phyloP scores from a whole-genome alignment of 495 filamentous ascomycete genomes.

The Pseudoneurospora amorphoporcata region DNA sequence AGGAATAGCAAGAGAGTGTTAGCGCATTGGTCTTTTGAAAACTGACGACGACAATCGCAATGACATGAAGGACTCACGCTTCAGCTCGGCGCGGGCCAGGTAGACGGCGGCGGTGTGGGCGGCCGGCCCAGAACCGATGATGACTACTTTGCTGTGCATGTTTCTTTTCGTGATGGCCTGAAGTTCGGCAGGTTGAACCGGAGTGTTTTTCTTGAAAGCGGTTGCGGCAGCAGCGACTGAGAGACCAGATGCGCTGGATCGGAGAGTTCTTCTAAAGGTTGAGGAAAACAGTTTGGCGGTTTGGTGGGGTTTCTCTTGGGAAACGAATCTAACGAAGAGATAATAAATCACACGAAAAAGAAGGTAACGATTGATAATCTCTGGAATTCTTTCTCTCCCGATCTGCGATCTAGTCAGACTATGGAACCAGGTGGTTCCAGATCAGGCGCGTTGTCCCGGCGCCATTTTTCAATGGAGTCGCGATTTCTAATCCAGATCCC shows the following conservation, averaged over 20 bases:
- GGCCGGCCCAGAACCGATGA: slow-evolving; percentile 90
- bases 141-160: slow-evolving; percentile 75
- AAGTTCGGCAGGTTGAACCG: slow-evolving; percentile 42
- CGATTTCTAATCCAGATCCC: neutral
- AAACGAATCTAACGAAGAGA: neutral
- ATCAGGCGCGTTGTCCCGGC: neutral
- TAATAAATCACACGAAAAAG: neutral
- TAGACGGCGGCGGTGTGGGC: slow-evolving; percentile 97
- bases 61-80: slow-evolving; percentile 32
- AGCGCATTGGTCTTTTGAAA: neutral
- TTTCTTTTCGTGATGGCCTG: slow-evolving; percentile 40
- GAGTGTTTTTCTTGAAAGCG: slow-evolving; percentile 53
- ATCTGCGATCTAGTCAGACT: neutral
- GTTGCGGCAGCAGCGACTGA: slow-evolving; percentile 51
- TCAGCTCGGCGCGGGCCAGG: slow-evolving; percentile 84
- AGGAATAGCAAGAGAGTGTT: neutral
- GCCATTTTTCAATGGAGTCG: neutral
- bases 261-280: slow-evolving; percentile 44
- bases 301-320: slow-evolving; percentile 8
- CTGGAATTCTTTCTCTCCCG: neutral
- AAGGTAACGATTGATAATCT: neutral
- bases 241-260: slow-evolving; percentile 49
- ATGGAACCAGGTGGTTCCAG: neutral
- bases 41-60: neutral
- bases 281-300: slow-evolving; percentile 81